phyloP scores from a whole-genome alignment of 768 basidiomycete species.

The Lentinula edodes region DNA sequence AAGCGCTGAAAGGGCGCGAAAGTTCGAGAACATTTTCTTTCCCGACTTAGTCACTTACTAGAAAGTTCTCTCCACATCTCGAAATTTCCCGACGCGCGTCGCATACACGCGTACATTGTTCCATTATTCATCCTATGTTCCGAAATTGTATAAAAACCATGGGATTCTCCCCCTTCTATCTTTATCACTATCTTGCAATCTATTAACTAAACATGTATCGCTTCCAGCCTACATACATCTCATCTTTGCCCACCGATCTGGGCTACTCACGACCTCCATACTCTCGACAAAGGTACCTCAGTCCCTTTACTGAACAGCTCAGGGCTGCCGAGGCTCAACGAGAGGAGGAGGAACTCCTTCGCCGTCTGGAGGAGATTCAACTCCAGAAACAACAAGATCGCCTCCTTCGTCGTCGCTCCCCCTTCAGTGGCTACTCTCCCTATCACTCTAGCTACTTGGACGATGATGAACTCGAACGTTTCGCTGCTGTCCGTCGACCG shows the following conservation, averaged over 20 bases:
- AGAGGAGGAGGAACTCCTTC: slow-evolving; percentile 8
- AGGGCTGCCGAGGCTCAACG: slow-evolving; percentile 24
- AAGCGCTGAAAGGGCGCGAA: background rate
- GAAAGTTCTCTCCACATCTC: background rate
- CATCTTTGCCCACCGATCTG: background rate
- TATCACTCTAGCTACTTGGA: background rate
- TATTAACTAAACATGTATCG: background rate
- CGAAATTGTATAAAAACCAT: slow-evolving; percentile 1
- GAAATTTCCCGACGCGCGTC: slow-evolving; percentile 6
- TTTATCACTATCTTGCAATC: background rate
- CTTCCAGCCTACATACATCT: background rate
- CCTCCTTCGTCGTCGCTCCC: background rate
- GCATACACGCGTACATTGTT: background rate
- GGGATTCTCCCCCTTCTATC: background rate
- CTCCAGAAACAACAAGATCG: slow-evolving; percentile 9
- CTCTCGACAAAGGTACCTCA: slow-evolving; percentile 29
- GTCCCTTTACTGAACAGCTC: slow-evolving; percentile 27
- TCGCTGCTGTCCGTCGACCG: background rate
- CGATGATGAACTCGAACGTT: background rate
- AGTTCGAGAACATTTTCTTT: background rate
- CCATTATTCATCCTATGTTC: background rate
- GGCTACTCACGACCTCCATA: slow-evolving; percentile 9
- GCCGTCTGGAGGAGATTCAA: slow-evolving; percentile 15
- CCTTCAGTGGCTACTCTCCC: background rate
- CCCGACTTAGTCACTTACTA: background rate